Evolutionary conservation across 768 basidiomycete species (phyloP).

Genomic region (Hebeloma cylindrosporum): DNA sequence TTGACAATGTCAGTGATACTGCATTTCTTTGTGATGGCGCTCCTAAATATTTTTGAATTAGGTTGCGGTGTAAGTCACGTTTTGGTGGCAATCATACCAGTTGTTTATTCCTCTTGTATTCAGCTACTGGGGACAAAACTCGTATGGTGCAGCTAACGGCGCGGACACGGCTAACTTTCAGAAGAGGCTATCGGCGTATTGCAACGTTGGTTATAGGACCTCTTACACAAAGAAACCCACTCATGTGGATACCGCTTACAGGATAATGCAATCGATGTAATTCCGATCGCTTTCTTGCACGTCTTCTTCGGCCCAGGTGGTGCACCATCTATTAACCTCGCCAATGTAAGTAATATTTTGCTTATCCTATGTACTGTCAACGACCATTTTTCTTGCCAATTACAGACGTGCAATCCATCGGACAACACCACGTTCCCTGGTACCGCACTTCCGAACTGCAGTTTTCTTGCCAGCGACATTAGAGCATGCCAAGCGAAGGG

Average conservation of each 20-base stretch:
- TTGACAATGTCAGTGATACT: slow-evolving; percentile 56
- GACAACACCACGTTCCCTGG: slow-evolving; percentile 61
- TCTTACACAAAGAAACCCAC: too few species aligned
- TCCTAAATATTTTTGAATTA: slow-evolving; percentile 21
- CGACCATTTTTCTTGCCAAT: not conserved
- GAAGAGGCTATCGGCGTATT: slow-evolving; percentile 63
- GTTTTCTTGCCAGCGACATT: slow-evolving; percentile 60
- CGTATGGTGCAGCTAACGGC: slow-evolving; percentile 58
- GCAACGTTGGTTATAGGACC: slow-evolving; percentile 42
- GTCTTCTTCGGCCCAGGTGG: slow-evolving; percentile 65
- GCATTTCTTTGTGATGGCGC: not conserved
- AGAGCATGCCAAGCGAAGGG: slow-evolving; percentile 63
- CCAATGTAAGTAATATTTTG: slow-evolving; percentile 46
- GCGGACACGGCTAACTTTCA: slow-evolving; percentile 55
- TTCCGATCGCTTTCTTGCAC: slow-evolving; percentile 69
- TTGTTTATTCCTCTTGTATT: not conserved
- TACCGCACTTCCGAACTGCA: slow-evolving; percentile 61
- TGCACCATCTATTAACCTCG: slow-evolving; percentile 64
- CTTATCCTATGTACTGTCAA: too few species aligned
- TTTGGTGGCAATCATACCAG: not conserved
- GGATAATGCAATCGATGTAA: slow-evolving; percentile 67
- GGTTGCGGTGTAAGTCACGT: slow-evolving; percentile 52
- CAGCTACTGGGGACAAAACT: slow-evolving; percentile 78
- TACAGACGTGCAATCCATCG: slow-evolving; percentile 60
- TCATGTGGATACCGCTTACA: slow-evolving; percentile 20